Evolutionary conservation across 1,139 yeast genomes (phyloP).

Genomic region (Kodamaea anthophila): DNA sequence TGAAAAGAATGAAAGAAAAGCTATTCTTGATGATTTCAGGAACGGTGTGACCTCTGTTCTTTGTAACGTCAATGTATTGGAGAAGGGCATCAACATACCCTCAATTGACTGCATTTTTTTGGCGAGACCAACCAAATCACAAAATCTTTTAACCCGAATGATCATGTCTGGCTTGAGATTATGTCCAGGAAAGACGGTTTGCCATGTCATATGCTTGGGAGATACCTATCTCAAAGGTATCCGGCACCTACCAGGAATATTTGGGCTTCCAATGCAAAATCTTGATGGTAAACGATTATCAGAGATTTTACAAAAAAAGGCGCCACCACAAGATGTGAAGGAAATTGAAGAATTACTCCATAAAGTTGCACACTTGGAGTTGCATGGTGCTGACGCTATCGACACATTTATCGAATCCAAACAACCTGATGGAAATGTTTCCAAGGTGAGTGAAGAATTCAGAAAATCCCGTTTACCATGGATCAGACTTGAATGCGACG

Average conservation of each 20-base stretch:
- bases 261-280: conserved; percentile 34
- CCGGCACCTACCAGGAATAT: conserved; percentile 50
- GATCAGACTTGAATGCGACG: conserved; percentile 25
- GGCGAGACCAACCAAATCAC: conserved; percentile 77
- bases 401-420: conserved; percentile 20
- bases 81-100: conserved; percentile 95
- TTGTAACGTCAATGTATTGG: conserved; percentile 83
- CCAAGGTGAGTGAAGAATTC: conserved; percentile 13
- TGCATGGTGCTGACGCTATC: conserved; percentile 12
- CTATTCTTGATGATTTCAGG: conserved; percentile 53
- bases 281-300: conserved; percentile 28
- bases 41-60: conserved; percentile 62
- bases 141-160: conserved; percentile 75
- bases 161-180: conserved; percentile 81
- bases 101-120: conserved; percentile 75
- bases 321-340: conserved; percentile 19
- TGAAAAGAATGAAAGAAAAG: conserved; percentile 43
- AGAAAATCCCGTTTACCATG: conserved; percentile 16
- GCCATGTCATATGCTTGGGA: conserved; percentile 76
- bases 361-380: conserved; percentile 9
- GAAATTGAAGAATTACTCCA: conserved; percentile 11
- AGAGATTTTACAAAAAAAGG: conserved; percentile 20
- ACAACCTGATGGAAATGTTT: conserved; percentile 15
- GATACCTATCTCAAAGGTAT: conserved; percentile 56
- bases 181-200: conserved; percentile 53